phyloP scores from a whole-genome alignment of 2,329 filamentous ascomycete genomes.

The Ophiostoma sp. region DNA sequence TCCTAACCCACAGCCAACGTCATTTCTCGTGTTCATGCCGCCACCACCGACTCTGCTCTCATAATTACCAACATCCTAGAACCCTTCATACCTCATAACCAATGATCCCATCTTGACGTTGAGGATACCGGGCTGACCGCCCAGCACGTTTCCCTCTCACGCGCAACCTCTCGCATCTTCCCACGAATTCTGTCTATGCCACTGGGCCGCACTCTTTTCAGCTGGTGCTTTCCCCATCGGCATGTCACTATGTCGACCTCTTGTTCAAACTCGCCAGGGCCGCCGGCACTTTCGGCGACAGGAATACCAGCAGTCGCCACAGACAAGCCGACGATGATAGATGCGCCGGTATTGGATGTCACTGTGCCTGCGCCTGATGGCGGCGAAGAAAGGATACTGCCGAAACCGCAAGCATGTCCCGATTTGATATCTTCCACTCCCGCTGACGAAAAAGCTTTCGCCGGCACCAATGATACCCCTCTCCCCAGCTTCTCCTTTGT shows the following conservation, averaged over 20 bases:
- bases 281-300: not conserved
- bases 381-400: not conserved
- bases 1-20: conserved; percentile 10
- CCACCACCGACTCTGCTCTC: not conserved
- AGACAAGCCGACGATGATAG: not conserved
- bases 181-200: conserved; percentile 1
- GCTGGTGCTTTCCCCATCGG: conserved; percentile 22
- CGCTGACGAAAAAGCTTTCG: not conserved
- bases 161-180: not conserved
- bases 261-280: not conserved
- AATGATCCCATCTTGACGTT: conserved; percentile 12
- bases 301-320: not conserved
- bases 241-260: conserved; percentile 22
- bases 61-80: not conserved
- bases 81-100: not conserved
- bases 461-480: conserved; percentile 4
- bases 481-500: conserved; percentile 32
- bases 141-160: conserved; percentile 9
- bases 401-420: not conserved
- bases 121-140: conserved; percentile 13
- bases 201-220: conserved; percentile 15
- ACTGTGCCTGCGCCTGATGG: not conserved
- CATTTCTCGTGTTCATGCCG: conserved; percentile 14
- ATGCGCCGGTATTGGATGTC: not conserved
- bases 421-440: not conserved